These are phyloP conservation scores for Suillus luteus DNA, from an alignment of 768 basidiomycete species.

Conservation along the genomic window DNA sequence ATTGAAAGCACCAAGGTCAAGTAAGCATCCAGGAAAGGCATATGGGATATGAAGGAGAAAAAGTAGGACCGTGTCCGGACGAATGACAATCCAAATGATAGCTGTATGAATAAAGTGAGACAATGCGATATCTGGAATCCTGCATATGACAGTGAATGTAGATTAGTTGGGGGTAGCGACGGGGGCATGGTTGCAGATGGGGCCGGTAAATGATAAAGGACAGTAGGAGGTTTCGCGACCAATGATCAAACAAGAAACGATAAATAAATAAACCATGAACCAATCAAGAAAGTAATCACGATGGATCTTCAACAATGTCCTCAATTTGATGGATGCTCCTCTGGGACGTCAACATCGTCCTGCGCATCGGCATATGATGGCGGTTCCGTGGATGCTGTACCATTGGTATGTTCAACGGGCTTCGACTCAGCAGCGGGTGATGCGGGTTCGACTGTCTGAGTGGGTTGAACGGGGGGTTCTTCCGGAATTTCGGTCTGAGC, in stretches of 20 bases:
- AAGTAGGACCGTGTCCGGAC: background rate
- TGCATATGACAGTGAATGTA: constrained; percentile 18
- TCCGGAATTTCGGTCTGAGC: background rate
- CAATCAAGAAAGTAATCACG: background rate
- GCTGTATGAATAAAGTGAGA: constrained; percentile 14
- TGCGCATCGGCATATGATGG: background rate
- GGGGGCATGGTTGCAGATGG: constrained; percentile 12
- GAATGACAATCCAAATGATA: constrained; percentile 14
- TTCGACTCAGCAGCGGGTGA: background rate
- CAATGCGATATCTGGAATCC: constrained; percentile 18
- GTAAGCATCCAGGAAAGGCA: constrained; percentile 13
- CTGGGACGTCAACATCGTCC: background rate
- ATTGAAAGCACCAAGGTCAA: constrained; percentile 51
- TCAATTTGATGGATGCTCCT: constrained; percentile 1
- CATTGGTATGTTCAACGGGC: constrained; percentile 1
- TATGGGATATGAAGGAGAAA: constrained; percentile 4
- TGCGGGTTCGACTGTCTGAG: background rate
- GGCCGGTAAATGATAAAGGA: constrained; percentile 13
- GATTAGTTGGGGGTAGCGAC: constrained; percentile 15
- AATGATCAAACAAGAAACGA: constrained; percentile 3
- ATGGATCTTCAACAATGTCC: constrained; percentile 5
- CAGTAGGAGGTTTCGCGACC: constrained; percentile 12
- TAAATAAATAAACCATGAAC: background rate
- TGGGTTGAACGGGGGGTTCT: background rate
- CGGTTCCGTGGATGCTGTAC: background rate